Evolutionary conservation across 371 early-diverging fungal genomes (phyloP).

Genomic region (Mucor indicus): DNA sequence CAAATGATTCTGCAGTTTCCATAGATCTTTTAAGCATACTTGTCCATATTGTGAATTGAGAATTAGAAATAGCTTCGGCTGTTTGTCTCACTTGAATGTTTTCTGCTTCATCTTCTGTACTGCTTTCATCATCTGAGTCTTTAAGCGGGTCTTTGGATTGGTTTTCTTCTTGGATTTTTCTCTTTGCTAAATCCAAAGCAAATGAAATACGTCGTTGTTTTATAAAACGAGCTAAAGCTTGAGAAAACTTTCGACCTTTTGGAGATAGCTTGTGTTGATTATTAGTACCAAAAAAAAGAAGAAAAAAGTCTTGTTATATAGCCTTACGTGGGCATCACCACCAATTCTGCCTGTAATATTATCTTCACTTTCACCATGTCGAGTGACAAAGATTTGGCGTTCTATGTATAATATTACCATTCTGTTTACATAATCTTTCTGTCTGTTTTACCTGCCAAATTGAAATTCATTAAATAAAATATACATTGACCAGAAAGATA

Average conservation of each 20-base stretch:
- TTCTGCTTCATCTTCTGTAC: background rate
- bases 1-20: conserved; percentile 68
- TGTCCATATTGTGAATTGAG: conserved; percentile 69
- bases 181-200: conserved; percentile 32
- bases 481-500: conserved; percentile 81
- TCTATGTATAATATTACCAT: conserved; percentile 25
- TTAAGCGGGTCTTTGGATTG: conserved; percentile 26
- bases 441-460: conserved; percentile 44
- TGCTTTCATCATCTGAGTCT: conserved; percentile 26
- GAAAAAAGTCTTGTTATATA: too few relatives aligned
- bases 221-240: conserved; percentile 67
- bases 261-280: conserved; percentile 42
- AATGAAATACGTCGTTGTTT: conserved; percentile 39
- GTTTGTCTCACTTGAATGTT: conserved; percentile 20
- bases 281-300: too few relatives aligned
- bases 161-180: conserved; percentile 29
- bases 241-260: conserved; percentile 60
- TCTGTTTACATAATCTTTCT: too few relatives aligned
- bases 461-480: conserved; percentile 85
- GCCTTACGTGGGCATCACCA: background rate
- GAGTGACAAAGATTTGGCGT: conserved; percentile 76
- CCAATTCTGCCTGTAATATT: conserved; percentile 58
- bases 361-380: conserved; percentile 78
- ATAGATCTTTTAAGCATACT: conserved; percentile 71
- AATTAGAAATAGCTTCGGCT: conserved; percentile 30